Conservation (phyloP, 208 protist genomes). For the Trypanosoma boissoni region DNA sequence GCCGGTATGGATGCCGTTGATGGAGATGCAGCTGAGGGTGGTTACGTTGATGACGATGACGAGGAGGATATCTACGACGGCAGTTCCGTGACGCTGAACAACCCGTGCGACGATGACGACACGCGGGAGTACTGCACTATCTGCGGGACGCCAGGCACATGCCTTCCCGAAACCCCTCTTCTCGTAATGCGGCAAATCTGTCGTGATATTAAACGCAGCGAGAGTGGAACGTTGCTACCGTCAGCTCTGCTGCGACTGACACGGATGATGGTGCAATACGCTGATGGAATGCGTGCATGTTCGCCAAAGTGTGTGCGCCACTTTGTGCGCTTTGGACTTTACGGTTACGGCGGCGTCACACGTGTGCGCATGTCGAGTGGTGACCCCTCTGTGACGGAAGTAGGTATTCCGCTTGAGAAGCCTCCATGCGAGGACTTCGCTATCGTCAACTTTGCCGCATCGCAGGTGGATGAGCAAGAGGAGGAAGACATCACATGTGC, state of each 20-base stretch:
- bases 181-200: constrained; percentile 49
- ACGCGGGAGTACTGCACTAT: constrained; percentile 35
- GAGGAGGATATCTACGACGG: not conserved
- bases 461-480: constrained; percentile 35
- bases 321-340: constrained; percentile 64
- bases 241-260: constrained; percentile 45
- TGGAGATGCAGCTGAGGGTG: too few species aligned
- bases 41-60: not conserved
- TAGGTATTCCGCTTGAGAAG: constrained; percentile 22
- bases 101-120: too few species aligned
- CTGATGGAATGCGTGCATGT: constrained; percentile 35
- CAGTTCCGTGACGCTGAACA: not conserved
- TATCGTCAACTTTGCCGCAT: constrained; percentile 53
- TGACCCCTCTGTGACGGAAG: constrained; percentile 33
- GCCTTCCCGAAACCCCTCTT: constrained; percentile 36
- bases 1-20: too few species aligned
- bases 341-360: constrained; percentile 69
- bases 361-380: constrained; percentile 25
- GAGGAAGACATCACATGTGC: constrained; percentile 78
- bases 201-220: constrained; percentile 34
- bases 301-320: constrained; percentile 60
- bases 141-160: constrained; percentile 35
- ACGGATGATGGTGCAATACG: constrained; percentile 34
- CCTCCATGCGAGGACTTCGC: constrained; percentile 45
- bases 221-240: constrained; percentile 7